These are phyloP conservation scores for Coniochaeta prunicola DNA, from an alignment of 2,329 filamentous ascomycete genomes.

Conservation along the genomic window DNA sequence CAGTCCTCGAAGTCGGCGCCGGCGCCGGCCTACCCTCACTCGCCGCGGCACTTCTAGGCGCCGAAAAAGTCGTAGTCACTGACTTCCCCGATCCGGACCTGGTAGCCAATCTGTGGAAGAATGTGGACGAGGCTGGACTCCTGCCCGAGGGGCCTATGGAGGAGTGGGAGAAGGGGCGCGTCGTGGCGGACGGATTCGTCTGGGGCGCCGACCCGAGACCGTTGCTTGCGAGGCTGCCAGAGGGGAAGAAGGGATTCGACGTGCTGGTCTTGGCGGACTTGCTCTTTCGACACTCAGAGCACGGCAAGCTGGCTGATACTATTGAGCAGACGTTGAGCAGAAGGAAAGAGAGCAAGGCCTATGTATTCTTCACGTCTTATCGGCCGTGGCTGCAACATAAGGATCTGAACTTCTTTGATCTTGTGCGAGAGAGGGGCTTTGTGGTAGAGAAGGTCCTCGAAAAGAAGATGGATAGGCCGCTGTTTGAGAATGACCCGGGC, in stretches of 20 bases:
- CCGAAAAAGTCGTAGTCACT: slow-evolving; percentile 66
- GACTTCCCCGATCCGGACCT: slow-evolving; percentile 84
- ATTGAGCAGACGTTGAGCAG: slow-evolving; percentile 60
- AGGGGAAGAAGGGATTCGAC: slow-evolving; percentile 52
- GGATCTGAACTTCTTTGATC: slow-evolving; percentile 80
- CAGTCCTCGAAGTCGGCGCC: slow-evolving; percentile 84
- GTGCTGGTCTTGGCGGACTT: slow-evolving; percentile 81
- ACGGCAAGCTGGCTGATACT: slow-evolving; percentile 67
- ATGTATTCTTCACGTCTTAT: slow-evolving; percentile 93
- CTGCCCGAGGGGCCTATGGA: slow-evolving; percentile 27
- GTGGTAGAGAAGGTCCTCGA: slow-evolving; percentile 74
- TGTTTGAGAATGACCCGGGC: slow-evolving; percentile 85
- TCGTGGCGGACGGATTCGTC: slow-evolving; percentile 65
- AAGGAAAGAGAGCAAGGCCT: slow-evolving; percentile 50
- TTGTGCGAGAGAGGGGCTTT: slow-evolving; percentile 65
- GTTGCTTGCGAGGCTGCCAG: slow-evolving; percentile 51
- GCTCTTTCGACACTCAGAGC: slow-evolving; percentile 86
- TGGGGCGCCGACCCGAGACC: slow-evolving; percentile 65
- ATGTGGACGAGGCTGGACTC: slow-evolving; percentile 54
- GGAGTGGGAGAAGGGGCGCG: slow-evolving; percentile 18
- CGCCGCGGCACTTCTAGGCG: slow-evolving; percentile 66
- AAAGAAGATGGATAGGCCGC: slow-evolving; percentile 72
- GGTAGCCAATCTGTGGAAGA: slow-evolving; percentile 71
- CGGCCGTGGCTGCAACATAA: slow-evolving; percentile 82
- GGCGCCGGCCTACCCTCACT: slow-evolving; percentile 80